Base-by-base conservation (phyloP, 345 rosid species). In the Hibiscus tridactylites region DNA sequence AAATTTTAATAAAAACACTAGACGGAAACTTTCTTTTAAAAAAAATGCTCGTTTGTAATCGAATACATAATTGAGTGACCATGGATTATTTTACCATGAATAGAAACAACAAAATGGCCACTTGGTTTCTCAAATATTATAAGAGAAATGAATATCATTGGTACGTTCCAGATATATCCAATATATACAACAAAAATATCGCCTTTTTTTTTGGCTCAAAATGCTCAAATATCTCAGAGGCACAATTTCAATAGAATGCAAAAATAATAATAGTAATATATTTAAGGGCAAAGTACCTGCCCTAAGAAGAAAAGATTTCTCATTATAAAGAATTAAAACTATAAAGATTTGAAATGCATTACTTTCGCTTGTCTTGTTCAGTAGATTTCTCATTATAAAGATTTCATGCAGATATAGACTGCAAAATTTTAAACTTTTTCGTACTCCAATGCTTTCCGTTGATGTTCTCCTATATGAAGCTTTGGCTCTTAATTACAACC, bases 361-460 rank as follows among this genome's bases (percentile, higher is more conserved):
- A 28, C 64, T 60, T 60, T 62, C 1, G 12, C 46, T 73, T 73
- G 53, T 76, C 68, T 26, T 61, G 73, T 39, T 62, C 3, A 9
- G 13, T 44, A 44, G 12, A 44, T 44, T 35, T 35, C 39, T 35
- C 8, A 35, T 35, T 35, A 6, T 35, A 35, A 9, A 42, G 9
- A 42, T 42, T 44, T 44, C 47, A 44, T 44, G 17, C 54, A 50
- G 6, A 50, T 15, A 50, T 16, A 50, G 54, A 50, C n/a, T 50
- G 17, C 4, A 50, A 15, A 15, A 50, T 4, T 16, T 16, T 50
- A 6, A 50, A 50, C n/a, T 16, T 19, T 42, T 42, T 42, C 42
- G 29, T 64, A 64, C 68, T 64, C 5, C 29, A 17, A 4, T 17
- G 68, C 13, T 64, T 64, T 64, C 50, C 17, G 50, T 39, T 37